Evolutionary conservation across 768 basidiomycete species (phyloP), one percentile per base, ranked within the genome.

Genomic region (Boletus insuetus): DNA sequence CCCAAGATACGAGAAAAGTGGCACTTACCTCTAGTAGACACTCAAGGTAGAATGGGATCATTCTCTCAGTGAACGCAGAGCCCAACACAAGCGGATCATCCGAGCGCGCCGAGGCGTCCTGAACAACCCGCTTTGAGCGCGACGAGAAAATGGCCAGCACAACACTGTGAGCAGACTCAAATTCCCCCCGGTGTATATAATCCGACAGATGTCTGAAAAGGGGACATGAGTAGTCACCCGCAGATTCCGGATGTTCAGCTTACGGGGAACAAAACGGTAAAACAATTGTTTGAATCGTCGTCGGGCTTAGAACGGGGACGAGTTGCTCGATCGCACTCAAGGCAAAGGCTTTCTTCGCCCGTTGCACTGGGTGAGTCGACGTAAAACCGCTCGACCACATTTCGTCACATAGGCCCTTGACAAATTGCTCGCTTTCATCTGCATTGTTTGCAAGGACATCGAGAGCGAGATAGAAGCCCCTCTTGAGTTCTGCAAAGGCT

Each of bases 101-200:
- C n/a, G 16, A 20, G 17, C 20, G 37, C 37, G 59, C 26, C 9
- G 53, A 45, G 6, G 45, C 29, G 20, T 49, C 54, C 49, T 67
- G 53, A 9, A 51, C 58, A 24, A 61, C 45, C 19, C 67, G 71
- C 57, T 81, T 77, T 0, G 83, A 81, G 61, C 81, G 78, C 29
- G 82, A 77, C 11, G 87, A 80, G 64, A 92, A 86, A 39, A 91
- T 76, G 5, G 91, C 79, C 14, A 95, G 75, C 35, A 94, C 73
- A 26, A 90, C 89, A 10, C 92, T 94, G 67, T 94, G 93, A 1
- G 91, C 84, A 0, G 90, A 87, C 68, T 95, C 92, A 62, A 84
- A 94, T n/a, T 83, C 83, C 59, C 93, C 88, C 34, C 87, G 83
- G 59, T 89, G 76, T 14, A 52, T 53, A 2, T 83, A 60, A 53